Percentiles rank a stretch among this genome's conserved stretches.
phyloP scores from a whole-genome alignment of 768 basidiomycete species.

The Rhizopogon vesiculosus region DNA sequence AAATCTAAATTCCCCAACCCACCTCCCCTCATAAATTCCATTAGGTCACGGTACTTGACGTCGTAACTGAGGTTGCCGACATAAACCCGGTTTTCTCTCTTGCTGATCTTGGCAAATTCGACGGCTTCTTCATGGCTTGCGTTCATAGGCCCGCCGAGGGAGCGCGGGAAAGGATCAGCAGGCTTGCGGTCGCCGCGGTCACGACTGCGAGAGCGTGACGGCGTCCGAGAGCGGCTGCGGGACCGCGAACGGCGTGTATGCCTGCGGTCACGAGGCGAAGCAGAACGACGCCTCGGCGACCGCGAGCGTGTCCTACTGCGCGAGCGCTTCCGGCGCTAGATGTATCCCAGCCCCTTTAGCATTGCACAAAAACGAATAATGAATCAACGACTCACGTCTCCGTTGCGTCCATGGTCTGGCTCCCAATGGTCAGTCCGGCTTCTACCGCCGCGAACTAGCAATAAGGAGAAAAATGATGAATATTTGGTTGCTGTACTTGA shows the following conservation, averaged over 20 bases:
- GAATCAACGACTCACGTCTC: constrained; percentile 47
- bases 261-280: constrained; percentile 52
- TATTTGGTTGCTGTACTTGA: not conserved
- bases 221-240: constrained; percentile 57
- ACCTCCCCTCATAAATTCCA: constrained; percentile 99
- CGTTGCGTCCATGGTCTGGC: constrained; percentile 70
- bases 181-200: constrained; percentile 59
- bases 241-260: constrained; percentile 57
- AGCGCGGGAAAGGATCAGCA: constrained; percentile 67
- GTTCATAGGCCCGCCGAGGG: constrained; percentile 86
- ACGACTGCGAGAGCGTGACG: constrained; percentile 49
- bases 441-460: constrained; percentile 35
- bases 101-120: constrained; percentile 93
- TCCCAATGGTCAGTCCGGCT: constrained; percentile 75
- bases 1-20: constrained; percentile 78
- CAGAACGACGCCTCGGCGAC: constrained; percentile 60
- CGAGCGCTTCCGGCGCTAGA: constrained; percentile 65
- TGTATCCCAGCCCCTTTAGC: not conserved
- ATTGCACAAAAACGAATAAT: not conserved
- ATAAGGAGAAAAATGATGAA: constrained; percentile 2
- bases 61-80: constrained; percentile 99
- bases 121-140: constrained; percentile 90
- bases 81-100: constrained; percentile 97
- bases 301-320: constrained; percentile 65
- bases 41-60: constrained; percentile 97